These are phyloP conservation scores for Microstroma glucosiphilum DNA, from an alignment of 1,284 basidiomycete species.

Conservation along the genomic window DNA sequence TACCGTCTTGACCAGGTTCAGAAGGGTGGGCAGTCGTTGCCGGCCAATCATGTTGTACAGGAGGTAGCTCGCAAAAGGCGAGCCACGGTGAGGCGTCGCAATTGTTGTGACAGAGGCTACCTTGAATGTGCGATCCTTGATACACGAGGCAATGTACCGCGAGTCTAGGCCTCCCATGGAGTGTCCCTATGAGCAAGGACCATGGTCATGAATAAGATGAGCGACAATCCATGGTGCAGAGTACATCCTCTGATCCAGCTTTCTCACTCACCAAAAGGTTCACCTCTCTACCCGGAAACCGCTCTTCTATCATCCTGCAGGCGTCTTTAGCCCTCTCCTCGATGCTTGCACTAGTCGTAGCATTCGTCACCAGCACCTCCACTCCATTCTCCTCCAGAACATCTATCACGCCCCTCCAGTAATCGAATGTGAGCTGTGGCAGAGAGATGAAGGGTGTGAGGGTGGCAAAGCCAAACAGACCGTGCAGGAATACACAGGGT, in stretches of 20 bases:
- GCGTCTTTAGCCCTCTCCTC: constrained; percentile 69
- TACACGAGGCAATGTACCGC: constrained; percentile 63
- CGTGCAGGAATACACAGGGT: constrained; percentile 19
- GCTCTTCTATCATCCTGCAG: constrained; percentile 71
- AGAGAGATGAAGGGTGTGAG: constrained; percentile 58
- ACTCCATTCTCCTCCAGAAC: constrained; percentile 77
- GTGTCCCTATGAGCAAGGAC: constrained; percentile 58
- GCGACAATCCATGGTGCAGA: too few relatives aligned
- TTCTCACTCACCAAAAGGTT: constrained; percentile 62
- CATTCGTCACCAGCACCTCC: constrained; percentile 84
- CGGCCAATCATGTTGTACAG: constrained; percentile 59
- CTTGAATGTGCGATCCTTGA: constrained; percentile 53
- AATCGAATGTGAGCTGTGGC: constrained; percentile 69
- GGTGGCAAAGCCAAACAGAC: constrained; percentile 34
- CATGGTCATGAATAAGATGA: too few relatives aligned
- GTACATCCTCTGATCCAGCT: too few relatives aligned
- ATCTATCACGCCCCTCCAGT: constrained; percentile 91
- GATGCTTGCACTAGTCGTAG: constrained; percentile 62
- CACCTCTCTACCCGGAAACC: constrained; percentile 66
- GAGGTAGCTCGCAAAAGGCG: constrained; percentile 87
- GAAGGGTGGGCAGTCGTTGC: constrained; percentile 35
- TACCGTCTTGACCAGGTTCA: constrained; percentile 70
- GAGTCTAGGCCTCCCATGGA: constrained; percentile 94
- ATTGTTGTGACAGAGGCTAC: constrained; percentile 86
- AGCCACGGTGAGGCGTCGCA: constrained; percentile 81